phyloP scores from a whole-genome alignment of 2,329 filamentous ascomycete species.

The Claviceps quebecensis region DNA sequence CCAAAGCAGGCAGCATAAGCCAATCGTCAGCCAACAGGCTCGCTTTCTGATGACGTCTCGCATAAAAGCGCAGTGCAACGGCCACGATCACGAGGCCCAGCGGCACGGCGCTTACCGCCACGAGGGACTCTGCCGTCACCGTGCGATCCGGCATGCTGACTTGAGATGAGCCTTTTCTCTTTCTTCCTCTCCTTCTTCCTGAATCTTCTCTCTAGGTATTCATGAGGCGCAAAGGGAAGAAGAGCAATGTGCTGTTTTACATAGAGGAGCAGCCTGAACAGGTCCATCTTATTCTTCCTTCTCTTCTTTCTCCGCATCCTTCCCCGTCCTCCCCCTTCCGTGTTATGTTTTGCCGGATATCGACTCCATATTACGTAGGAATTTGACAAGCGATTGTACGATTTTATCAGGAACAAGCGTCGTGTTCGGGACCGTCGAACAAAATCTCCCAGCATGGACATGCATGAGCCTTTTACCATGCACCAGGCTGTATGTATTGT shows the following conservation, averaged over 20 bases:
- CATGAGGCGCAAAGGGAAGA: too few relatives aligned
- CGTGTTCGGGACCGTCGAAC: too few relatives aligned
- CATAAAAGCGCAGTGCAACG: slow-evolving; percentile 8
- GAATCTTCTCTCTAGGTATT: too few relatives aligned
- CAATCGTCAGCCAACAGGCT: slow-evolving; percentile 9
- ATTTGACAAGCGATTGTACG: too few relatives aligned
- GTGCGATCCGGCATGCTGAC: background rate
- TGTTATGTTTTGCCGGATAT: background rate
- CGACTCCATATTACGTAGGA: too few relatives aligned
- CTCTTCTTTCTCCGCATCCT: background rate
- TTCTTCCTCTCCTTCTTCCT: background rate
- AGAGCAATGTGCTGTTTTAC: too few relatives aligned
- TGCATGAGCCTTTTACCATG: too few relatives aligned
- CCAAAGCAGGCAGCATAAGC: slow-evolving; percentile 6
- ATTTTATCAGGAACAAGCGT: too few relatives aligned
- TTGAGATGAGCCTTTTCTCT: background rate
- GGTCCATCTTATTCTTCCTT: background rate
- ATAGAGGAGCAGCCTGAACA: too few relatives aligned
- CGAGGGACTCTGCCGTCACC: background rate
- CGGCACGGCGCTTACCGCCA: background rate
- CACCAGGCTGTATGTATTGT: too few relatives aligned
- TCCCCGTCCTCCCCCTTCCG: background rate
- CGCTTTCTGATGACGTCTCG: slow-evolving; percentile 6
- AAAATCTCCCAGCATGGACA: too few relatives aligned
- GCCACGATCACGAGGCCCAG: slow-evolving; percentile 1